Conservation (phyloP, 768 basidiomycete species). For the Tylopilus vinaceipallidus region DNA sequence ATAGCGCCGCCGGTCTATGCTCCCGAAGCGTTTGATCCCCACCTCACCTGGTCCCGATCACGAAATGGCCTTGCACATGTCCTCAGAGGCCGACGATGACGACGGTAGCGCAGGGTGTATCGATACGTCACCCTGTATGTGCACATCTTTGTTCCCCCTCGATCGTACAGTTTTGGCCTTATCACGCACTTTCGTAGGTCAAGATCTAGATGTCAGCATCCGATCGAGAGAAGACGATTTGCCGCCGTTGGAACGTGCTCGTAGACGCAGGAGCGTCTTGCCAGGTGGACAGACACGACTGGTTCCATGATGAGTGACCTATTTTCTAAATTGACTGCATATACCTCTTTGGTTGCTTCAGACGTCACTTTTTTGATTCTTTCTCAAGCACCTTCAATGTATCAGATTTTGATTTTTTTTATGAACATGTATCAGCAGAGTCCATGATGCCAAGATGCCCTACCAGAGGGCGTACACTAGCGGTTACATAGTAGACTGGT, state of each 20-base stretch:
- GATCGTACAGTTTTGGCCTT: constrained; percentile 6
- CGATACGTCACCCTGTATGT: constrained; percentile 25
- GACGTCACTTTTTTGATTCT: no score
- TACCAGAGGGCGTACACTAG: no score
- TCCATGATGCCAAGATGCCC: no score
- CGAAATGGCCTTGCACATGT: constrained; percentile 14
- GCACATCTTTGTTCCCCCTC: neutral
- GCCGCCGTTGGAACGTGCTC: constrained; percentile 68
- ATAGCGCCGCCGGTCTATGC: constrained; percentile 72
- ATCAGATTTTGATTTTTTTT: no score
- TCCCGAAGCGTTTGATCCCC: constrained; percentile 57
- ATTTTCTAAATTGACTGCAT: neutral
- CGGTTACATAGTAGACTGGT: no score
- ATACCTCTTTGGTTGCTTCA: no score
- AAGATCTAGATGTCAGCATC: constrained; percentile 28
- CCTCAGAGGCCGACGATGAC: constrained; percentile 30
- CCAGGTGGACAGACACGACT: constrained; percentile 32
- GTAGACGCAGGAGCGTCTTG: constrained; percentile 45
- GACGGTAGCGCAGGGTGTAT: constrained; percentile 29
- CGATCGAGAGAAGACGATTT: constrained; percentile 49
- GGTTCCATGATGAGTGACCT: constrained; percentile 4
- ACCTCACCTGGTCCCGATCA: constrained; percentile 17
- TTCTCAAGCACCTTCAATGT: no score
- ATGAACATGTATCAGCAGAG: no score
- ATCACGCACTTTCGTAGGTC: constrained; percentile 6